phyloP scores from a whole-genome alignment of 2,329 filamentous ascomycete genomes.

The Drechslera avenae region DNA sequence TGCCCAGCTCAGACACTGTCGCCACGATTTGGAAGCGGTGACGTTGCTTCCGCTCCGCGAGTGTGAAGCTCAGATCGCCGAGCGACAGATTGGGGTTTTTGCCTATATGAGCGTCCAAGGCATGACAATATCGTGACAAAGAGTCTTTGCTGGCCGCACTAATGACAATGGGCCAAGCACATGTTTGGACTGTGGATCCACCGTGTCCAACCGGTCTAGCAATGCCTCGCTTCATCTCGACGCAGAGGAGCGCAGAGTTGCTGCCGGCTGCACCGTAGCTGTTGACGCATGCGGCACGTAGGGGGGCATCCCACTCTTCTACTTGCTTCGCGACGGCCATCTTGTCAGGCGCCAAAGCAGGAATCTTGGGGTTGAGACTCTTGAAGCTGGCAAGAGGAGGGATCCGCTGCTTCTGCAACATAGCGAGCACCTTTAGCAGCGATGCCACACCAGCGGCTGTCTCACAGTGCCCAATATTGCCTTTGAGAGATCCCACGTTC shows the following conservation, averaged over 20 bases:
- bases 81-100: neutral
- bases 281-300: constrained; percentile 41
- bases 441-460: constrained; percentile 40
- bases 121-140: neutral
- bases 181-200: neutral
- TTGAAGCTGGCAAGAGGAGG: constrained; percentile 23
- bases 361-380: constrained; percentile 26
- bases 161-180: neutral
- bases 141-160: constrained; percentile 2
- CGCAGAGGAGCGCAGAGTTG: constrained; percentile 22
- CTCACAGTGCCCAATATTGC: constrained; percentile 44
- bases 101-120: neutral
- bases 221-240: constrained; percentile 1
- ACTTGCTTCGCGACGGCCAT: constrained; percentile 9
- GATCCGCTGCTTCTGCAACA: constrained; percentile 20
- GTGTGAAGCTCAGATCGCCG: neutral
- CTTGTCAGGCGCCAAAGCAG: constrained; percentile 11
- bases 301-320: constrained; percentile 8
- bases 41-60: constrained; percentile 1
- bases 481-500: constrained; percentile 43
- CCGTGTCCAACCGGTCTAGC: neutral
- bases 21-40: constrained; percentile 1
- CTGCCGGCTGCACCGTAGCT: constrained; percentile 47
- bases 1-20: neutral
- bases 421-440: constrained; percentile 28